Conservation (phyloP, 306 rosid species). For the Malus sieversii region DNA sequence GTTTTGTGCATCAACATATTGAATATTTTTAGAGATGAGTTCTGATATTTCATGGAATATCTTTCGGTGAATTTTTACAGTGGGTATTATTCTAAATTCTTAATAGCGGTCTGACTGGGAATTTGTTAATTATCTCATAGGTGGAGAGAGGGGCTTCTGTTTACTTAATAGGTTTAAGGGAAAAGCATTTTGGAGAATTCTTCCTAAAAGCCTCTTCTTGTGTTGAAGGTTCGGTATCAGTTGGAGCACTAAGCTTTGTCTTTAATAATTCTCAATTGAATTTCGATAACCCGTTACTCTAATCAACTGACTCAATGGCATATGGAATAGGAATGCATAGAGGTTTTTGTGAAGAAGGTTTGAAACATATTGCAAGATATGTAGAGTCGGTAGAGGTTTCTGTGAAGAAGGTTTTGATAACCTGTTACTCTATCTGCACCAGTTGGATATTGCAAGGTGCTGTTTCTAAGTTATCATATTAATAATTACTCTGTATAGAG, state of each 20-base stretch:
- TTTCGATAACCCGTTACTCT: slow-evolving; percentile 16
- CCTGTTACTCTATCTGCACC: slow-evolving; percentile 10
- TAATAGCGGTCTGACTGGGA: too few relatives aligned
- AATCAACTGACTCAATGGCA: slow-evolving; percentile 18
- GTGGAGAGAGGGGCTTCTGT: slow-evolving; percentile 89
- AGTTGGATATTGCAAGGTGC: slow-evolving; percentile 52
- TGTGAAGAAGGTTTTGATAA: too few relatives aligned
- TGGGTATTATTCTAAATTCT: too few relatives aligned
- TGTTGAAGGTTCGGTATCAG: slow-evolving; percentile 46
- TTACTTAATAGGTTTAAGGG: slow-evolving; percentile 87
- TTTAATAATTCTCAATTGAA: slow-evolving; percentile 38
- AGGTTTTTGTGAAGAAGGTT: slow-evolving; percentile 64
- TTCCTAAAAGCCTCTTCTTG: slow-evolving; percentile 67
- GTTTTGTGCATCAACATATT: too few relatives aligned
- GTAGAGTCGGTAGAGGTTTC: slow-evolving; percentile 44
- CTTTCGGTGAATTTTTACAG: too few relatives aligned
- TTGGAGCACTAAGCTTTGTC: slow-evolving; percentile 38
- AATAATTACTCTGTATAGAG: too few relatives aligned
- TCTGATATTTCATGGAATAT: too few relatives aligned
- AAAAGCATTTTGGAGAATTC: slow-evolving; percentile 84
- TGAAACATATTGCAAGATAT: slow-evolving; percentile 88
- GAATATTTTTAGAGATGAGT: too few relatives aligned
- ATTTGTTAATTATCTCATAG: slow-evolving; percentile 24
- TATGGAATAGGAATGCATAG: slow-evolving; percentile 16
- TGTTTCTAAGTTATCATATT: neutral